Base-by-base conservation (phyloP, 345 rosid genomes). In the Sisymbrium altissimum region DNA sequence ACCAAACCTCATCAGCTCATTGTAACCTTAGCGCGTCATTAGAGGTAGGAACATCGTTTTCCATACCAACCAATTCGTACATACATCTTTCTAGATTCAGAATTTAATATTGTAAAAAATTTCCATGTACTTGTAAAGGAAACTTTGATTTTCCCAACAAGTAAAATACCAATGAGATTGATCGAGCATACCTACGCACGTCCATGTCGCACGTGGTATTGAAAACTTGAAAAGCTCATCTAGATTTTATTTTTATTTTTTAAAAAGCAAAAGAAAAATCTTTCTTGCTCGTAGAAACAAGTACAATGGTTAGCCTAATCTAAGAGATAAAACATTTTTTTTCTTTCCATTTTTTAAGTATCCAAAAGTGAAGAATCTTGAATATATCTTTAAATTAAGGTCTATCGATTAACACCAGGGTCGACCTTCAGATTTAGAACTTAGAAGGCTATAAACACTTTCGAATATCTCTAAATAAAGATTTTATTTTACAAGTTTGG, bases 161-260 rank as follows among this genome's bases (percentile, higher is more conserved):
- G 57, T 33, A 33, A 56, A 36, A 6, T 43, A 55, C 35, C 49
- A 54, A n/a, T 68, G 64, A 41, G 19, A 41, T 50, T 6, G 50
- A 68, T 62, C 25, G 10, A 29, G 45, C 79, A 76, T 76, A 13
- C 44, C 74, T 54, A 35, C 21, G 79, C 79, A 76, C 79, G 75
- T 75, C 55, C 41, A 52, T 50, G 56, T 52, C 56, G 9, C 79
- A 75, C 68, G 74, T 75, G 73, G 29, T 49, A 6, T 68, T 40
- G 1, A 18, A 27, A 58, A n/a, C 48, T 35, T 64, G 48, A 35
- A 32, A 58, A 30, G 14, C 60, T 66, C 72, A 5, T 57, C 35
- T 73, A 52, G 17, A 50, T 23, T 25, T n/a, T n/a, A n/a, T n/a
- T n/a, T n/a, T n/a, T n/a, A n/a, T n/a, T n/a, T 23, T 19, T 46